Evolutionary conservation across 75 land plant genomes (phyloP), one percentile per base, ranked within the genome.

Genomic region (Larix kaempferi): DNA sequence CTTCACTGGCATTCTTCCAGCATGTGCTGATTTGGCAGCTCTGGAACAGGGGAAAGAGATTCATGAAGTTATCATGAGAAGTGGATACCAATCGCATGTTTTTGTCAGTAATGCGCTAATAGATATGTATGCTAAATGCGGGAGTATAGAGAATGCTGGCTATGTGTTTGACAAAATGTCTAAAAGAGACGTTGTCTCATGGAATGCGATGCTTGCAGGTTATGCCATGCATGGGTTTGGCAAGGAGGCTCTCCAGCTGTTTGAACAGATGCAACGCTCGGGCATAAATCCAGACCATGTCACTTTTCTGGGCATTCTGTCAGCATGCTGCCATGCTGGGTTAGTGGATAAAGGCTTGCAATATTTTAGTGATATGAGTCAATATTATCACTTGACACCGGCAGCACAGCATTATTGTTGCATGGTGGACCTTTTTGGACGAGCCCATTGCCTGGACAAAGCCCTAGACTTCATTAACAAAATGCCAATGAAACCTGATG

Each of bases 371-470:
- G 39, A 26, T 8, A 79, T 79, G 63, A 79, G 12, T 44, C 44
- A 79, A 5, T 60, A 69, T 27, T 74, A 80, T 65, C 76, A 77
- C 41, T n/a, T 84, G 15, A 71, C 44, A 7, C 86, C 86, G 12
- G 33, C 74, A 6, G 56, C 60, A 52, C 74, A 84, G 22, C 86
- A 84, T 58, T 84, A 81, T 63, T 57, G 44, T 25, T 84, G 83
- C 76, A 77, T 84, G 80, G 77, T 78, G 4, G 86, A 84, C 57
- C 54, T 84, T 77, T 76, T 84, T 49, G 86, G 86, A n/a, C 84
- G 86, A 29, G 86, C 82, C 7, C 80, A 80, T 10, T 52, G 17
- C n/a, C 73, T 84, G 25, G 77, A 74, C 6, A 83, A 81, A 59
- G 83, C 83, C 1, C 12, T 62, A 35, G 73, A 76, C 11, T 63